A percentile compares a stretch with the other conserved stretches of the same genome.
Conservation (phyloP, 2,329 filamentous ascomycete genomes). For the Phoma sp. region DNA sequence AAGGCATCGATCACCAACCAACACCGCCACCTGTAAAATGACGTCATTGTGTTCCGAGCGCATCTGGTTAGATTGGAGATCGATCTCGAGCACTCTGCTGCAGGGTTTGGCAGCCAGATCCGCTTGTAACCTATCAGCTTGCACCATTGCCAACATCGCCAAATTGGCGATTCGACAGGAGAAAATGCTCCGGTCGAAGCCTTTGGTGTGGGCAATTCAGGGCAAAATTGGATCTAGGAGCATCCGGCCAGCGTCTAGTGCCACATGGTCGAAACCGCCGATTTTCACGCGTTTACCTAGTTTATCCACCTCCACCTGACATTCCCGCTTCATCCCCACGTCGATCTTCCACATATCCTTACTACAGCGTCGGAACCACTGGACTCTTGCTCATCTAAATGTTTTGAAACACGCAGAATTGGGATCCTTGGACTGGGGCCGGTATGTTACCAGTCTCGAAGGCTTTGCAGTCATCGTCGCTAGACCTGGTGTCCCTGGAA, state of each 20-base stretch:
- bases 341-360: neutral
- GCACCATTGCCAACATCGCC: neutral
- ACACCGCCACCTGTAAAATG: neutral
- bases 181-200: neutral
- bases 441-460: constrained; percentile 4
- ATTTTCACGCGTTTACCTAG: no score
- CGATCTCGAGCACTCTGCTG: neutral
- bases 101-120: neutral
- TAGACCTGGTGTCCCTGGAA: constrained; percentile 35
- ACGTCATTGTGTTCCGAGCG: neutral
- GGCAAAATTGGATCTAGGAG: constrained; percentile 1
- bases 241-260: neutral
- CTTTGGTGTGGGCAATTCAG: neutral
- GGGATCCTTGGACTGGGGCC: neutral
- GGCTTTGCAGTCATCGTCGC: neutral
- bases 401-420: neutral
- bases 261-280: neutral
- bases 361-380: neutral
- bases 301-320: no score
- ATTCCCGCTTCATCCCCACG: neutral
- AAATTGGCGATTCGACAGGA: neutral
- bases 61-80: neutral
- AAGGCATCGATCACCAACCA: no score
- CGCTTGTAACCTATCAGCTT: neutral
- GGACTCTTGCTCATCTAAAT: neutral